Base-by-base conservation (phyloP, 2,329 filamentous ascomycete genomes). In the Clarireedia sp. region DNA sequence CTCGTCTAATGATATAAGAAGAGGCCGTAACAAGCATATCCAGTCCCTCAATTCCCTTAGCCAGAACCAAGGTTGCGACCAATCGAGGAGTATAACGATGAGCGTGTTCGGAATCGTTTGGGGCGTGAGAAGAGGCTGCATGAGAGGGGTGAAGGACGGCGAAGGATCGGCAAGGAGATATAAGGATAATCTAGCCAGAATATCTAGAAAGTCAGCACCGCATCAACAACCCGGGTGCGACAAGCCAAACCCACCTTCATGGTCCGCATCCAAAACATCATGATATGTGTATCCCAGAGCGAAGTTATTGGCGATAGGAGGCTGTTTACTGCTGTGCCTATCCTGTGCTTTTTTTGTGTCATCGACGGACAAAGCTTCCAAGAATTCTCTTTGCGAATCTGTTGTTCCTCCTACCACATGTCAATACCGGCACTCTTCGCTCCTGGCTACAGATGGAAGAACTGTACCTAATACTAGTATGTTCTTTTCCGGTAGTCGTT, bases 241-340 rank as follows among this genome's bases (percentile, higher is more conserved):
- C 10, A 47, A 46, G 37, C 43, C 21, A n/a, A 17, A 66, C 71
- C 57, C 72, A 90, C 89, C 89, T 77, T 96, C 92, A 71, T 95
- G 90, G 69, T 96, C 91, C 55, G 89, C 87, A 71, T 96, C 91
- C 38, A 96, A 78, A 38, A 96, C 90, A 72, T 96, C 90, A 70
- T 95, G 90, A 73, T 96, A 96, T 53, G 91, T 96, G 70, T 96
- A 96, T 51, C 91, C 91, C 57, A 96, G 74, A 10, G 91, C 91
- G 71, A 95, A 96, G 68, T 87, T 87, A 68, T 96, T 96, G 54
- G 91, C 91, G 67, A 96, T 81, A 21, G 90, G 89, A 2, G 89
- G 86, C 59, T 80, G 79, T 69, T 81, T 85, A 63, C 68, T 76
- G 65, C 67, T 77, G 68, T 78, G 78, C 66, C 75, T 78, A 71